These are phyloP conservation scores for Ascochyta lentis DNA, from an alignment of 2,329 filamentous ascomycete genomes.

Conservation along the genomic window DNA sequence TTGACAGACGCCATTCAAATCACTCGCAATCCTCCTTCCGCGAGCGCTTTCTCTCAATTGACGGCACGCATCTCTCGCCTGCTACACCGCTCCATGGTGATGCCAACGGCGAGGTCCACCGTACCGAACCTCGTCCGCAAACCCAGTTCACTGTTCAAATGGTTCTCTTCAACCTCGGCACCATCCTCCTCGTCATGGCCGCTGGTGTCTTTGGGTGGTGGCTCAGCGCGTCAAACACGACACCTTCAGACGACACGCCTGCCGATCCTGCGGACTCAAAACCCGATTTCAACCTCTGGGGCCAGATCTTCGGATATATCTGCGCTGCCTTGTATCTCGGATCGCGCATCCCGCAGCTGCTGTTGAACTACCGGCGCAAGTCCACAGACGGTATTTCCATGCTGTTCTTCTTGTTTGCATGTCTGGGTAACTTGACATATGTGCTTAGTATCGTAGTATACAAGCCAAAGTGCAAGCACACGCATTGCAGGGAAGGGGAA, in stretches of 20 bases:
- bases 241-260: constrained; percentile 15
- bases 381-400: constrained; percentile 92
- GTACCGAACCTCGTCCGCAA: constrained; percentile 47
- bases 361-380: constrained; percentile 91
- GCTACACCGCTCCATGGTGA: constrained; percentile 73
- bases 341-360: constrained; percentile 85
- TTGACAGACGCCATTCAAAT: constrained; percentile 38
- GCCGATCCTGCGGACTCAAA: constrained; percentile 46
- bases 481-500: constrained; percentile 69
- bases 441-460: constrained; percentile 92
- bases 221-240: constrained; percentile 58
- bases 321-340: constrained; percentile 90
- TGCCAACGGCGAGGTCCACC: constrained; percentile 29
- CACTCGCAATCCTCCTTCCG: constrained; percentile 47
- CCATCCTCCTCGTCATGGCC: constrained; percentile 80
- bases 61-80: constrained; percentile 75
- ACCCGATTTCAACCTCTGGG: constrained; percentile 75
- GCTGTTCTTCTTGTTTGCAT: constrained; percentile 96
- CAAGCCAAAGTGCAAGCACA: constrained; percentile 69
- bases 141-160: constrained; percentile 59
- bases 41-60: constrained; percentile 63
- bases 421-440: constrained; percentile 92
- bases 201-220: constrained; percentile 89
- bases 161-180: constrained; percentile 74
- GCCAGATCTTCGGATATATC: constrained; percentile 92